Evolutionary conservation across 768 basidiomycete species (phyloP).

Genomic region (Lepiota subincarnata): DNA sequence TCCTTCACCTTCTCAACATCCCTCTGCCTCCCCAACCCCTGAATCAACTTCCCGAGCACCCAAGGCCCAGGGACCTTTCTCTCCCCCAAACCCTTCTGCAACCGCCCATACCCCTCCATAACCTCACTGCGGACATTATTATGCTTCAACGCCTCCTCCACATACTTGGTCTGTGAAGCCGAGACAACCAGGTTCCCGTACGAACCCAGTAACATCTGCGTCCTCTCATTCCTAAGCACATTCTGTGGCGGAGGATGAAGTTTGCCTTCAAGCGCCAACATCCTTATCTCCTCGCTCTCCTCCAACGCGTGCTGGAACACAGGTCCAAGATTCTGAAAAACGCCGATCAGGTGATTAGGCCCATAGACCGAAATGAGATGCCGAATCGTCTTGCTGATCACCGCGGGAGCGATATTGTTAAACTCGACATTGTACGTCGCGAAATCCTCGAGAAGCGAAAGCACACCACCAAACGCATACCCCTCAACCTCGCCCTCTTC

Average conservation of each 20-base stretch:
- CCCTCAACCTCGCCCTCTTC: not conserved
- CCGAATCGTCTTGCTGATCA: constrained; percentile 8
- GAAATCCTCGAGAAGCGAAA: constrained; percentile 1
- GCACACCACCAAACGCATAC: constrained; percentile 5
- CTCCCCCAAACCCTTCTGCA: constrained; percentile 39
- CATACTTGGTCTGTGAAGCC: constrained; percentile 1
- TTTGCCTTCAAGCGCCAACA: not conserved
- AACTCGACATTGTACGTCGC: too few relatives aligned
- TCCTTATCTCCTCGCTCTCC: constrained; percentile 15
- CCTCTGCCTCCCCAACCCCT: constrained; percentile 58
- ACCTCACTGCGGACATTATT: not conserved
- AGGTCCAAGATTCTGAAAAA: constrained; percentile 30
- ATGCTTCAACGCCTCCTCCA: constrained; percentile 13
- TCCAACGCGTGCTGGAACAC: constrained; percentile 23
- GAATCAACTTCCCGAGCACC: constrained; percentile 60
- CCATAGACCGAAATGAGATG: constrained; percentile 7
- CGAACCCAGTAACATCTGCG: not conserved
- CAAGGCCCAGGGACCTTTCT: constrained; percentile 48
- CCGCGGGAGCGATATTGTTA: too few relatives aligned
- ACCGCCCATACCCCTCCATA: constrained; percentile 41
- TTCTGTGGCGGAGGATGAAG: not conserved
- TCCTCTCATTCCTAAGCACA: not conserved
- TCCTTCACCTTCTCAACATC: constrained; percentile 58
- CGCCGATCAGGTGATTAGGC: constrained; percentile 19
- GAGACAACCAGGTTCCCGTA: constrained; percentile 1